Percentiles rank a stretch among this genome's conserved stretches.
Conservation (phyloP, 78 protist species). For the Dictyostelium capitatum region DNA sequence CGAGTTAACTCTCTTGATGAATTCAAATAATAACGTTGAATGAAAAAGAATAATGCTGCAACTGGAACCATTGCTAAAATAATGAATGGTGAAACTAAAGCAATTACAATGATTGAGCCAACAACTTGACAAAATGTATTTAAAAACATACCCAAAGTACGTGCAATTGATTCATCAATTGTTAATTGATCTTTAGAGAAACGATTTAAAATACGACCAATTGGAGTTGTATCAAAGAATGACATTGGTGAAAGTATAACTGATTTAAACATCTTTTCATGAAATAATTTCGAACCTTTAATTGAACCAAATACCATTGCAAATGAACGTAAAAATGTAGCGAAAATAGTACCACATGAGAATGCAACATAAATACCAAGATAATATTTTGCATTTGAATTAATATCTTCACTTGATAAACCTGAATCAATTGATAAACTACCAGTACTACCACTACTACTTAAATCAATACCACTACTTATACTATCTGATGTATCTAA, state of each 20-base stretch:
- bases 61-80: conserved; percentile 81
- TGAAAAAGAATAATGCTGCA: conserved; percentile 64
- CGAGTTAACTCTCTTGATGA: conserved; percentile 92
- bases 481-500: neutral
- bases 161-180: conserved; percentile 86
- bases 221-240: conserved; percentile 97
- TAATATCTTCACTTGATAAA: neutral
- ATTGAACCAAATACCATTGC: conserved; percentile 48
- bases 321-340: conserved; percentile 49
- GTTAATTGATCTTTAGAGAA: conserved; percentile 91
- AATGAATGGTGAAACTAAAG: conserved; percentile 80
- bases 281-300: conserved; percentile 68
- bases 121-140: conserved; percentile 78
- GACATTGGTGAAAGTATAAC: conserved; percentile 95
- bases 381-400: conserved; percentile 30
- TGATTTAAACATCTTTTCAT: conserved; percentile 66
- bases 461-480: neutral
- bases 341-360: conserved; percentile 24
- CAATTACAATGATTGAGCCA: conserved; percentile 67
- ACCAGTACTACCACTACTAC: neutral
- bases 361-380: conserved; percentile 60
- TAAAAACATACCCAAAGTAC: conserved; percentile 70
- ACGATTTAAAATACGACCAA: conserved; percentile 96
- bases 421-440: neutral
- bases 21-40: conserved; percentile 87